Percentiles rank a stretch among this genome's conserved stretches.
Conservation (phyloP, 352 stramenopile species). For the Ophiocytium majus region DNA sequence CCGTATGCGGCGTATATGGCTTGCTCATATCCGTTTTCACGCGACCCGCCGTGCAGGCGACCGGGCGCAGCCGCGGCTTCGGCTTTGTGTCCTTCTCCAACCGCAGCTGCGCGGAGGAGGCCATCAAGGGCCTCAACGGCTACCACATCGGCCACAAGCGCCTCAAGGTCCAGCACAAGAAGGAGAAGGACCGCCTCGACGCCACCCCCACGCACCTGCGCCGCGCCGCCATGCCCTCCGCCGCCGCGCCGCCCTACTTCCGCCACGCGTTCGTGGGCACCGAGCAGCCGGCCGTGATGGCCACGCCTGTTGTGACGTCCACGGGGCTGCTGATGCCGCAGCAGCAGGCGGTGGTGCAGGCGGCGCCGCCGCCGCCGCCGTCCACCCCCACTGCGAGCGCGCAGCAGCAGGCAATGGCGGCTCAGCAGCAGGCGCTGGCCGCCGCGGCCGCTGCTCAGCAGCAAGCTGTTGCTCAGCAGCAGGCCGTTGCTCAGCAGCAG, state of each 20-base stretch:
- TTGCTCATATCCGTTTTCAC: no score
- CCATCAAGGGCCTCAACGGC: conserved; percentile 86
- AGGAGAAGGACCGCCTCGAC: background rate
- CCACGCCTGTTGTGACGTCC: no score
- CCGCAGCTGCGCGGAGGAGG: conserved; percentile 74
- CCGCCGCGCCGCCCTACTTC: background rate
- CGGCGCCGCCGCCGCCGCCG: no score
- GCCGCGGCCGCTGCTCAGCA: no score
- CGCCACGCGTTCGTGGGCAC: conserved; percentile 17
- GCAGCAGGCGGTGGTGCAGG: no score
- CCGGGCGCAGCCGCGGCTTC: conserved; percentile 62
- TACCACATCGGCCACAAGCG: conserved; percentile 54
- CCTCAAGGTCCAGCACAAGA: conserved; percentile 23
- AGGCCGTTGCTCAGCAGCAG: no score
- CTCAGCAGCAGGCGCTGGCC: no score
- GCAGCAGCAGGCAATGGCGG: no score
- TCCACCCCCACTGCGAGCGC: background rate
- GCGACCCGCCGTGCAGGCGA: no score
- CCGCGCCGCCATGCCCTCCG: background rate
- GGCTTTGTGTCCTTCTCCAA: conserved; percentile 89
- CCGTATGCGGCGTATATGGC: no score
- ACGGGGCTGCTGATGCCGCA: no score
- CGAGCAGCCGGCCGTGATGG: background rate
- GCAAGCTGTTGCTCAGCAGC: no score
- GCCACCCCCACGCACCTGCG: background rate